Evolutionary conservation across 208 protist genomes (phyloP).

Genomic region (Zelonia costaricensis): DNA sequence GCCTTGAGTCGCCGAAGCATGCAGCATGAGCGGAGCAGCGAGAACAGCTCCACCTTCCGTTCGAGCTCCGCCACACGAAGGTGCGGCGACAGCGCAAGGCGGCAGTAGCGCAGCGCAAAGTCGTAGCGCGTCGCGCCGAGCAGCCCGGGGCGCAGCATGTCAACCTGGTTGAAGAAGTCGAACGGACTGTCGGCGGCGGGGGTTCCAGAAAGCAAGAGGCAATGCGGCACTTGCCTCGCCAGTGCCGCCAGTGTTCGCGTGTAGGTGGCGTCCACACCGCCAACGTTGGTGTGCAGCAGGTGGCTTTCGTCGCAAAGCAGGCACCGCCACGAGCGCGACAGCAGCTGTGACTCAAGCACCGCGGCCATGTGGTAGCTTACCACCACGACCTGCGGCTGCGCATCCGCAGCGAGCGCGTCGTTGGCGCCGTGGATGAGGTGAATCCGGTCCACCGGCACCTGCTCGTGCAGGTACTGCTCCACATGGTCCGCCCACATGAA

Average conservation of each 20-base stretch:
- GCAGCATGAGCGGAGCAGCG: conserved; percentile 43
- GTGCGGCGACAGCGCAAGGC: conserved; percentile 51
- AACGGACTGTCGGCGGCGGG: conserved; percentile 64
- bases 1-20: conserved; percentile 74
- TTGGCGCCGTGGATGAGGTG: conserved; percentile 69
- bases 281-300: conserved; percentile 72
- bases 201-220: conserved; percentile 75
- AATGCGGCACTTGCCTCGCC: conserved; percentile 42
- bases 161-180: conserved; percentile 81
- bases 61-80: conserved; percentile 43
- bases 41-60: conserved; percentile 48
- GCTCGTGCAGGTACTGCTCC: conserved; percentile 72
- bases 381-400: conserved; percentile 67
- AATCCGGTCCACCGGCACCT: conserved; percentile 71
- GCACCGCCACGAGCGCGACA: conserved; percentile 41
- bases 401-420: conserved; percentile 34
- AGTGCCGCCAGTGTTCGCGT: conserved; percentile 49
- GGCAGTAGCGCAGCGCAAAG: conserved; percentile 77
- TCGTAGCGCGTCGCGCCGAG: conserved; percentile 60
- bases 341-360: conserved; percentile 43
- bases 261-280: conserved; percentile 62
- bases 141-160: conserved; percentile 56
- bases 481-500: conserved; percentile 82
- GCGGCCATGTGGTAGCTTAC: conserved; percentile 85
- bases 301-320: conserved; percentile 83